These are phyloP conservation scores for Ustilago cynodontis DNA, from an alignment of 1,284 basidiomycete species.

Conservation along the genomic window DNA sequence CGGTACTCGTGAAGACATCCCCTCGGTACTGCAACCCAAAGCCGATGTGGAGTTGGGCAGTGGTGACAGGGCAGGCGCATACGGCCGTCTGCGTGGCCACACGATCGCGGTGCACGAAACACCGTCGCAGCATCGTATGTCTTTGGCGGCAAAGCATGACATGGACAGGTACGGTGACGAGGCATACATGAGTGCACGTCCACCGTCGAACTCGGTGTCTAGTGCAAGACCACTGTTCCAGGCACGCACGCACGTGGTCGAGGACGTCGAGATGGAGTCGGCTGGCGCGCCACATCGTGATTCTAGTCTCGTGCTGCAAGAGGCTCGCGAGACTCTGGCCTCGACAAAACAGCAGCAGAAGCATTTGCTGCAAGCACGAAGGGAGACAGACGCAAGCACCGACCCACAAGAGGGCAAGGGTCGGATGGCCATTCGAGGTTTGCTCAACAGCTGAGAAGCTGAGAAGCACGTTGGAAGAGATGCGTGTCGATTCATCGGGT, in stretches of 20 bases:
- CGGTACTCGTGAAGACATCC: conserved; percentile 12
- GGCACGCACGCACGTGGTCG: conserved; percentile 4
- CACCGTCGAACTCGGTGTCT: conserved; percentile 2
- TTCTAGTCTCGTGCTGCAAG: conserved; percentile 40
- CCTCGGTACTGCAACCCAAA: conserved; percentile 35
- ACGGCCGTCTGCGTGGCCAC: conserved; percentile 33
- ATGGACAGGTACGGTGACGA: neutral
- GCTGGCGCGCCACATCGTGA: conserved; percentile 4
- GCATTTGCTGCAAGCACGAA: conserved; percentile 11
- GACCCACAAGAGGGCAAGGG: conserved; percentile 24
- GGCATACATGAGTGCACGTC: neutral
- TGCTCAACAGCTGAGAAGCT: conserved; percentile 42
- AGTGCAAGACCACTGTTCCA: conserved; percentile 15
- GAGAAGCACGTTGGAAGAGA: neutral
- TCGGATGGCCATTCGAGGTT: conserved; percentile 43
- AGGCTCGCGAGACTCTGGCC: conserved; percentile 37
- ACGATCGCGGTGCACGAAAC: conserved; percentile 31
- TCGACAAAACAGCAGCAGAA: conserved; percentile 31
- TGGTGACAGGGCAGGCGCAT: conserved; percentile 2
- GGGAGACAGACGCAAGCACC: neutral
- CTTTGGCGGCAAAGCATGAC: neutral
- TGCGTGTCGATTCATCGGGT: conserved; percentile 5
- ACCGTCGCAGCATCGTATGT: conserved; percentile 17
- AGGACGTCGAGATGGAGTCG: conserved; percentile 45
- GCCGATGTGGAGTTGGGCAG: conserved; percentile 4